Evolutionary conservation across 176 grass and related monocot genomes (phyloP).

Genomic region (Zea luxurians): DNA sequence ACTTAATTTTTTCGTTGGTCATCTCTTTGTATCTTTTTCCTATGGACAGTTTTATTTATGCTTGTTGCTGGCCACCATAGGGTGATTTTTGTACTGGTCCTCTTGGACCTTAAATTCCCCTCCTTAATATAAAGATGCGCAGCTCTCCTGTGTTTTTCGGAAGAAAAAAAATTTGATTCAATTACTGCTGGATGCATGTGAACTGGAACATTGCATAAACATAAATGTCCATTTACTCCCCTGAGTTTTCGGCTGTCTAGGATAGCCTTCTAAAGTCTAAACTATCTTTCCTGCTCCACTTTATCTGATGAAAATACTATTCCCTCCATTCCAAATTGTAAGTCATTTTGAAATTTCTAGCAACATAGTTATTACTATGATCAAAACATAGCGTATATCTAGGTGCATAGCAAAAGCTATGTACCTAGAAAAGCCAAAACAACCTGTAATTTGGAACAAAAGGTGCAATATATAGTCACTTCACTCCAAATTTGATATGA

Average conservation of each 20-base stretch:
- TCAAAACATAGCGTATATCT: neutral
- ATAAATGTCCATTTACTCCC: neutral
- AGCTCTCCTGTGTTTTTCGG: too few species aligned
- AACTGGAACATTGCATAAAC: neutral
- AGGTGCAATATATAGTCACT: neutral
- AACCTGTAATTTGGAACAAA: neutral
- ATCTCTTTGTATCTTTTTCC: too few species aligned
- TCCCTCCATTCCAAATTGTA: neutral
- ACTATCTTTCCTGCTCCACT: neutral
- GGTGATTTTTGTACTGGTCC: too few species aligned
- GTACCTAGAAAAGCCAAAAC: neutral
- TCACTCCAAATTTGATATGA: neutral
- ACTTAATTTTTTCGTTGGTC: too few species aligned
- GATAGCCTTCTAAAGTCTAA: neutral
- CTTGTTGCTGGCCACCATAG: too few species aligned
- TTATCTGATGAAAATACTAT: conserved; percentile 1
- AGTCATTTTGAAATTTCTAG: neutral
- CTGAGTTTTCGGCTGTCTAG: neutral
- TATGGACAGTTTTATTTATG: too few species aligned
- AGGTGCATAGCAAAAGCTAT: neutral
- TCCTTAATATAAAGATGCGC: too few species aligned
- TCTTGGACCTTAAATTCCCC: too few species aligned
- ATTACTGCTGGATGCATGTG: neutral
- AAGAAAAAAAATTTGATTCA: neutral
- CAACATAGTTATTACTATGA: neutral